Percentiles rank a stretch among this genome's conserved stretches.
Evolutionary conservation across 306 rosid species (phyloP).

Genomic region (Sicyos baderoa): DNA sequence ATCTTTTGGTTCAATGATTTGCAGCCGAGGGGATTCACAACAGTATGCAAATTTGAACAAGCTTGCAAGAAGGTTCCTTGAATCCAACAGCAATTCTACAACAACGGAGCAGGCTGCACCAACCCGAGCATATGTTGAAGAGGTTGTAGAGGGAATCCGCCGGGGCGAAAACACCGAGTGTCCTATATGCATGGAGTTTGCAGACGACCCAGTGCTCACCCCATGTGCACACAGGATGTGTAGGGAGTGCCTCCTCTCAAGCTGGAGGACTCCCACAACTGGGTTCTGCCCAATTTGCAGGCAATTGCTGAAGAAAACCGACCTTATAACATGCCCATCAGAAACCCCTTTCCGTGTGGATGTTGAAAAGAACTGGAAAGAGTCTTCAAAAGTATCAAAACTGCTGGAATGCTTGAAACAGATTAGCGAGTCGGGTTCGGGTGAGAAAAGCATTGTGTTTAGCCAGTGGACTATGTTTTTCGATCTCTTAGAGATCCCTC

Average conservation of each 20-base stretch:
- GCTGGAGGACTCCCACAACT: slow-evolving; percentile 49
- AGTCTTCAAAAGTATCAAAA: slow-evolving; percentile 64
- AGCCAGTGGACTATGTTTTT: slow-evolving; percentile 82
- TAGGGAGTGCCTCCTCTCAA: slow-evolving; percentile 62
- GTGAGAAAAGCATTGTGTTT: slow-evolving; percentile 69
- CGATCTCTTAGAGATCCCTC: slow-evolving; percentile 65
- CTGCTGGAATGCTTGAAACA: slow-evolving; percentile 52
- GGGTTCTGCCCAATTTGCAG: slow-evolving; percentile 75
- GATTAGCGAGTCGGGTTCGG: slow-evolving; percentile 27
- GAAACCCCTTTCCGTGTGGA: slow-evolving; percentile 57
- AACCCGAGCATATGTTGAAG: slow-evolving; percentile 47
- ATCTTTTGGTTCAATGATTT: slow-evolving; percentile 20
- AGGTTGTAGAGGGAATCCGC: slow-evolving; percentile 52
- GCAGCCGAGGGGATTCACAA: slow-evolving; percentile 42
- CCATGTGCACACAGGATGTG: slow-evolving; percentile 88
- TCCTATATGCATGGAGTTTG: slow-evolving; percentile 76
- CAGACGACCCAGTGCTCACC: slow-evolving; percentile 82
- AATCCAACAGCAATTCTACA: slow-evolving; percentile 27
- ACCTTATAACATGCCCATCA: slow-evolving; percentile 55
- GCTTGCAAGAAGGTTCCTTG: slow-evolving; percentile 50
- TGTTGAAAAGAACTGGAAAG: slow-evolving; percentile 59
- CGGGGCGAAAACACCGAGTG: slow-evolving; percentile 55
- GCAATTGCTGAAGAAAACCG: slow-evolving; percentile 34
- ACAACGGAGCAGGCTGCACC: slow-evolving; percentile 30
- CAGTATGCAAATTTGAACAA: slow-evolving; percentile 42